These are phyloP conservation scores for Simplicillium sp. DNA, from an alignment of 2,329 filamentous ascomycete species.

Conservation along the genomic window DNA sequence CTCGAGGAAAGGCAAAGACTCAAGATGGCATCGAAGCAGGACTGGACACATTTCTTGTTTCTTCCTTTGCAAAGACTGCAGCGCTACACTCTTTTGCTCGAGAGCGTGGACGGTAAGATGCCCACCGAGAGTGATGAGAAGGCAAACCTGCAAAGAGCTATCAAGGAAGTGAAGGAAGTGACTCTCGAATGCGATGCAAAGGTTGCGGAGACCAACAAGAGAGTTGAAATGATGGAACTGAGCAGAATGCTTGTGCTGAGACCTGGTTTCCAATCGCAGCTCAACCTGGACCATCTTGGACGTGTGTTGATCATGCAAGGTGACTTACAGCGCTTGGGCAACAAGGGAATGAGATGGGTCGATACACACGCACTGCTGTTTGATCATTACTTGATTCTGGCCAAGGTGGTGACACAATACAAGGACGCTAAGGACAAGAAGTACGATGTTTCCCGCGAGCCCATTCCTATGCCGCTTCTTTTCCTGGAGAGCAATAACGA, in stretches of 20 bases:
- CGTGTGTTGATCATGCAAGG: slow-evolving; percentile 83
- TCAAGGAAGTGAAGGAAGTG: slow-evolving; percentile 84
- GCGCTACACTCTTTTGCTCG: slow-evolving; percentile 75
- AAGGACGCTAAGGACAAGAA: slow-evolving; percentile 65
- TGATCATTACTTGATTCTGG: slow-evolving; percentile 90
- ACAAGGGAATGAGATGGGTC: slow-evolving; percentile 83
- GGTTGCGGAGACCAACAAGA: slow-evolving; percentile 85
- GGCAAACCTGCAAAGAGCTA: slow-evolving; percentile 69
- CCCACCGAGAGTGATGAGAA: slow-evolving; percentile 82
- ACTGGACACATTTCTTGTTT: slow-evolving; percentile 93
- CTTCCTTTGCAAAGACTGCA: slow-evolving; percentile 87
- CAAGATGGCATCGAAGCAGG: slow-evolving; percentile 70
- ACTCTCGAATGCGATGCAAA: slow-evolving; percentile 86
- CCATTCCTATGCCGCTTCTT: slow-evolving; percentile 92
- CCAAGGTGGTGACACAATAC: slow-evolving; percentile 68
- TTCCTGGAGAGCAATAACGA: slow-evolving; percentile 90
- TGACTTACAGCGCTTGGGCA: slow-evolving; percentile 80
- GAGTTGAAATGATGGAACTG: slow-evolving; percentile 80
- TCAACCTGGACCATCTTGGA: slow-evolving; percentile 91
- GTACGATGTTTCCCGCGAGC: slow-evolving; percentile 91
- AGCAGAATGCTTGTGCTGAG: slow-evolving; percentile 74
- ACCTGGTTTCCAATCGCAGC: slow-evolving; percentile 77
- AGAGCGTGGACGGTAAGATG: slow-evolving; percentile 78
- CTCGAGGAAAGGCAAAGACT: slow-evolving; percentile 72
- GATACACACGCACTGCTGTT: slow-evolving; percentile 91